Conservation (phyloP, 1,139 yeast genomes). For the Saccharomycopsis phalli region DNA sequence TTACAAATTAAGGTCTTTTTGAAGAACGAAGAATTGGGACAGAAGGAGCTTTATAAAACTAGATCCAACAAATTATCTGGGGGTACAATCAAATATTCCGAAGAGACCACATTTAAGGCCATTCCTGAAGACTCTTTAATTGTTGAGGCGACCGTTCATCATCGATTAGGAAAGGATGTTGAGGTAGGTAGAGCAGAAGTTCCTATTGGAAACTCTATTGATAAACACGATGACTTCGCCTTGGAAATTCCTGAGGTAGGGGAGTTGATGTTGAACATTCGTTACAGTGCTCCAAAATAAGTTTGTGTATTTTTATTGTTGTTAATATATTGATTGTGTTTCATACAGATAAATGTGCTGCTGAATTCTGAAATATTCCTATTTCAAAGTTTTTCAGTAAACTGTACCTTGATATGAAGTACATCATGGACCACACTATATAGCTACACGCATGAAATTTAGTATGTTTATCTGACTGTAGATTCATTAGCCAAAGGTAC, state of each 20-base stretch:
- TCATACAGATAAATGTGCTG: too few relatives aligned
- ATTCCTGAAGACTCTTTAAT: constrained; percentile 49
- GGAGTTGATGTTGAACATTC: constrained; percentile 7
- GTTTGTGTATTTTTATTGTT: too few relatives aligned
- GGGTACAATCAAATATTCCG: constrained; percentile 50
- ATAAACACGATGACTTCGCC: constrained; percentile 11
- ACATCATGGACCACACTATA: too few relatives aligned
- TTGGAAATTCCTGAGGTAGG: constrained; percentile 10
- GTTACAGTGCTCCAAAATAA: constrained; percentile 5
- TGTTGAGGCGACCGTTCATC: constrained; percentile 58
- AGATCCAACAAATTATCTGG: constrained; percentile 45
- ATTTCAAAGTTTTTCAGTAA: too few relatives aligned
- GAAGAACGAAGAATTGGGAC: constrained; percentile 38
- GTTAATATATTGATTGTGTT: too few relatives aligned
- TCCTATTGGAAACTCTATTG: constrained; percentile 3
- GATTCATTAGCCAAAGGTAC: too few relatives aligned
- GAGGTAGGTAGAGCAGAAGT: constrained; percentile 52
- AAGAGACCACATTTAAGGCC: constrained; percentile 59
- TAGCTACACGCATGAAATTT: too few relatives aligned
- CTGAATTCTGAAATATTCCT: too few relatives aligned
- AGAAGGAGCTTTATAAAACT: constrained; percentile 58
- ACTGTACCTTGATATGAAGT: too few relatives aligned
- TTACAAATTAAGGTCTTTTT: constrained; percentile 46
- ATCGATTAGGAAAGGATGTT: constrained; percentile 62
- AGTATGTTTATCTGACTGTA: too few relatives aligned